These are phyloP conservation scores for Fraxinus platypoda DNA, from an alignment of 305 asterid genomes.

Conservation along the genomic window DNA sequence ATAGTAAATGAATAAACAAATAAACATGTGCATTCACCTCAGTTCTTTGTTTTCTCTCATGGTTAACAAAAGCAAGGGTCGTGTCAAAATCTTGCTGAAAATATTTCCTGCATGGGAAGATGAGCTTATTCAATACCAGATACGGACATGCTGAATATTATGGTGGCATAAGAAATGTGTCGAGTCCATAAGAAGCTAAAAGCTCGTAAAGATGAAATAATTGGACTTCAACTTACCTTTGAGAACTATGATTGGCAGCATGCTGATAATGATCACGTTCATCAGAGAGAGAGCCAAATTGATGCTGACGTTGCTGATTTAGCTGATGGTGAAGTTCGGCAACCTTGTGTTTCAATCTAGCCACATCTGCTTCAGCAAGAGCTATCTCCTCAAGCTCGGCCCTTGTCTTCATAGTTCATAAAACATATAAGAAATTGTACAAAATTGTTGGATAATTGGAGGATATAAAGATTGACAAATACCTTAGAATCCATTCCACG, in stretches of 20 bases:
- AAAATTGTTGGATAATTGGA: constrained; percentile 22
- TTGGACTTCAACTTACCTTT: constrained; percentile 52
- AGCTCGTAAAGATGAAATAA: neutral
- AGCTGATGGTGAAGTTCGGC: constrained; percentile 93
- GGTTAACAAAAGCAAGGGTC: constrained; percentile 81
- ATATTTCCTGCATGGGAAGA: constrained; percentile 58
- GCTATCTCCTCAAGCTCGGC: constrained; percentile 99
- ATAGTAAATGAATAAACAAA: neutral
- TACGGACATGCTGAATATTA: neutral
- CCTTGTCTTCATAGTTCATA: constrained; percentile 60
- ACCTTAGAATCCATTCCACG: constrained; percentile 97
- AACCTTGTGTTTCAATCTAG: constrained; percentile 88
- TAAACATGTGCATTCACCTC: constrained; percentile 49
- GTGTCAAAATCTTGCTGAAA: constrained; percentile 91
- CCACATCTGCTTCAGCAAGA: constrained; percentile 98
- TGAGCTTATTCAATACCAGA: constrained; percentile 18
- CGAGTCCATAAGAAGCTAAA: neutral
- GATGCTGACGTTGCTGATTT: constrained; percentile 95
- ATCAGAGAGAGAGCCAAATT: constrained; percentile 71
- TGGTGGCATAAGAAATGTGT: neutral
- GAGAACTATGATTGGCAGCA: constrained; percentile 49
- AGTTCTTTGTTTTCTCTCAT: constrained; percentile 84
- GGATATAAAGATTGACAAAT: constrained; percentile 18
- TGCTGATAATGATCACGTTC: constrained; percentile 62
- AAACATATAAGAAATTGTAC: constrained; percentile 26